Evolutionary conservation across 78 protist species (phyloP), one percentile per base, ranked within the genome.

Genomic region (Protostelium mycophagum): DNA sequence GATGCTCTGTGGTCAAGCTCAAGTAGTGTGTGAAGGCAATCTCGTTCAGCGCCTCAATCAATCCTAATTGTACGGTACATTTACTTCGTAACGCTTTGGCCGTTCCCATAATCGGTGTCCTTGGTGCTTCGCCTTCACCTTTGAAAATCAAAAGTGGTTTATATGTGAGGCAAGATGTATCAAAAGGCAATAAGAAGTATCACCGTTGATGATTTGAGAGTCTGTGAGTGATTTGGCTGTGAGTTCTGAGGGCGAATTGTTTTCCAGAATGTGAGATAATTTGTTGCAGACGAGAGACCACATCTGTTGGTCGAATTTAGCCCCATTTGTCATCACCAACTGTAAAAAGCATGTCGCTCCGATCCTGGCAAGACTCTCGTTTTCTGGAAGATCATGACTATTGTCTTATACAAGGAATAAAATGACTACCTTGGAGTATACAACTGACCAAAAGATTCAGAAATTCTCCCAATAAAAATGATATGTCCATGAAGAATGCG

Each of bases 391-490:
- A 51, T 51, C 16, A 16, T 51, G 31, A 51, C 31, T 16, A 5
- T 16, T 16, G 73, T 51, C 73, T 25, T 25, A 29, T n/a, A 28
- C 86, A 86, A n/a, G 28, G 29, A 36, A 16, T 87, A 16, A 83
- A n/a, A 34, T 83, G 86, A 28, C 1, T 28, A 88, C 90, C 90
- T 87, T 94, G 96, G 0, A 94, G 88, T 1, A 94, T 91, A 83
- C 91, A 94, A 73, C 90, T 36, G 0, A 89, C 92, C 0, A 94
- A 63, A 16, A 94, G 90, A 34, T 94, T 91, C 38, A 94, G 83
- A 91, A 94, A 88, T 73, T 94, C 96, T 36, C 88, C 91, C 34
- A 94, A 86, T 0, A 94, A 92, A 92, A 94, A 94, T 51, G 91
- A 88, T 73, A 94, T 90, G 86, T 87, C 89, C 37, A 89, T 90